Conservation (phyloP, 2,329 filamentous ascomycete species). For the Pseudocercospora musae region DNA sequence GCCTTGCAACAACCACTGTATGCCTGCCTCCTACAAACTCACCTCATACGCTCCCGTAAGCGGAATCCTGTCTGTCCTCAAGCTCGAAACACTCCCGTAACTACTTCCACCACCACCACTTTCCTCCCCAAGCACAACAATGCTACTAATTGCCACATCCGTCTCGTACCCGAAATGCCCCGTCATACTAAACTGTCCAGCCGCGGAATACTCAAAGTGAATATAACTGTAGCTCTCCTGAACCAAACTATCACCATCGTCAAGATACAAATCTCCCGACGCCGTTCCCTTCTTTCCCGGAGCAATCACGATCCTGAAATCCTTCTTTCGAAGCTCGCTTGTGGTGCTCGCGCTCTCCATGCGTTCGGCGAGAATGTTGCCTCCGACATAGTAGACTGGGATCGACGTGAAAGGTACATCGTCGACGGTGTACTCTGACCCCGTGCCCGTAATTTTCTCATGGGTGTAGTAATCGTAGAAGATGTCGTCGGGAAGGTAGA, state of each 20-base stretch:
- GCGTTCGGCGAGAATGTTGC: conserved; percentile 62
- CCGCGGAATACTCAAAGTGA: conserved; percentile 52
- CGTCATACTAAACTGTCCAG: conserved; percentile 15
- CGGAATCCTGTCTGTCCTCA: not conserved
- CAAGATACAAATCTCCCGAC: conserved; percentile 67
- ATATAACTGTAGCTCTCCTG: conserved; percentile 57
- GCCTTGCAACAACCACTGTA: too few species aligned
- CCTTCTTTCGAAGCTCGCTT: conserved; percentile 59
- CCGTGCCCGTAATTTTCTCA: conserved; percentile 45
- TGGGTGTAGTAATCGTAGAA: conserved; percentile 62
- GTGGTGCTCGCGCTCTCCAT: conserved; percentile 57
- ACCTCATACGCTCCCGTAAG: conserved; percentile 8
- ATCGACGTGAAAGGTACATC: conserved; percentile 53
- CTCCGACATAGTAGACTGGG: conserved; percentile 66
- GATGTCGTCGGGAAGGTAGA: conserved; percentile 56
- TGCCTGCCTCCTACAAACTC: not conserved
- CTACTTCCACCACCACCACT: too few species aligned
- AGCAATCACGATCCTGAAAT: conserved; percentile 70
- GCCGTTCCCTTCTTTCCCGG: conserved; percentile 62
- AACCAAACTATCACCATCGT: conserved; percentile 68
- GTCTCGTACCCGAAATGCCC: conserved; percentile 41
- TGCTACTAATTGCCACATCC: conserved; percentile 45
- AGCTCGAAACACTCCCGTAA: too few species aligned
- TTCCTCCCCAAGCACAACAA: conserved; percentile 53
- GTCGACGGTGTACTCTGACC: conserved; percentile 42